Evolutionary conservation across 2,329 filamentous ascomycete genomes (phyloP), one percentile per base, ranked within the genome.

Genomic region (Calonectria henricotiae): DNA sequence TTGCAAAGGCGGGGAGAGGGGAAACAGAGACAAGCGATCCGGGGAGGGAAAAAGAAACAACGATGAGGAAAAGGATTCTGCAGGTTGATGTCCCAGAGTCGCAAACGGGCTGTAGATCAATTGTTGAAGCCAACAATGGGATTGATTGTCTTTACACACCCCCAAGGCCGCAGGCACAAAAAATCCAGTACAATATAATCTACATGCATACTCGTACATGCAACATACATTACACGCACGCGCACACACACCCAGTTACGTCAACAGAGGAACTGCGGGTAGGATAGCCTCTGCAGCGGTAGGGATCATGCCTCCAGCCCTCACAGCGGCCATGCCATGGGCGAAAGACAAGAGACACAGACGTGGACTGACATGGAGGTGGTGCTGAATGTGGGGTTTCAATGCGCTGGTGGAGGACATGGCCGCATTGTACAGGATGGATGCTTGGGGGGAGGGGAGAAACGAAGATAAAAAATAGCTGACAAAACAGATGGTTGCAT

Each of bases 341-440:
- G 43, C 43, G n/a, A 46, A 23, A 37, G 32, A 30, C 32, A 55
- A 37, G 32, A 30, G n/a, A 37, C 51, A 30, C 32, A 55, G 43
- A 37, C 51, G 51, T 58, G 51, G 51, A 58, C 35, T 15, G n/a
- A 58, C 51, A 46, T 35, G 30, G 39, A 23, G 60, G 39, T 62
- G 30, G 39, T 46, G 60, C 43, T 46, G 60, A 17, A 35, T 13
- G 60, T 46, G 41, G 41, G 60, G 60, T 32, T 44, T 44, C 13
- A 12, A 35, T 62, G 58, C 43, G 43, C n/a, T 12, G 7, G 43
- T 46, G 43, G 43, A n/a, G 43, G 43, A n/a, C 51, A 58, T 58
- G 13, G 51, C 51, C 23, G 51, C 51, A 58, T 39, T 39, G 32
- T n/a, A 58, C 51, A 58, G 20, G 35, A 58, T 58, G 41, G 27